These are phyloP conservation scores for Fusarium robinianum DNA, from an alignment of 2,329 filamentous ascomycete genomes.

Conservation along the genomic window DNA sequence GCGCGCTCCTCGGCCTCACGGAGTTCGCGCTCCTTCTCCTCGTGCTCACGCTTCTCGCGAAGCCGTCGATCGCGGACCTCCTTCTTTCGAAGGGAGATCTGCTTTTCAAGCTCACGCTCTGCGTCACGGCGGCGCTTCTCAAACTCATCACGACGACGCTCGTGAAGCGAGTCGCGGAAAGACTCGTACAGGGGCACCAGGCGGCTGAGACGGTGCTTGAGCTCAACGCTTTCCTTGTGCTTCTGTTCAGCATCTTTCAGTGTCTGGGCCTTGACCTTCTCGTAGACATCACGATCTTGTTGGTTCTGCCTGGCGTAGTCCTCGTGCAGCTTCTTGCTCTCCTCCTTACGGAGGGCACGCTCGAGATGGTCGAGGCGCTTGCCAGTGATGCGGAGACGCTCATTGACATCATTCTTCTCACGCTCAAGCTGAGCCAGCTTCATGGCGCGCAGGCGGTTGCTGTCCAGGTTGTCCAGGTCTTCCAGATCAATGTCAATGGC, in stretches of 20 bases:
- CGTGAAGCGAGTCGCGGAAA: constrained; percentile 81
- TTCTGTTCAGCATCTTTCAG: constrained; percentile 81
- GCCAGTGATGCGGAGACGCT: constrained; percentile 86
- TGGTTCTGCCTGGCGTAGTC: constrained; percentile 87
- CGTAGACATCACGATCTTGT: constrained; percentile 77
- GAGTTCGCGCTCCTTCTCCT: constrained; percentile 78
- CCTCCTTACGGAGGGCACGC: constrained; percentile 94
- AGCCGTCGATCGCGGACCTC: constrained; percentile 83
- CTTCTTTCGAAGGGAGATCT: constrained; percentile 85
- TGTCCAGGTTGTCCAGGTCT: constrained; percentile 84
- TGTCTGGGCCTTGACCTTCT: constrained; percentile 76
- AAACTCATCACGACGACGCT: constrained; percentile 91
- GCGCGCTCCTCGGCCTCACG: constrained; percentile 86
- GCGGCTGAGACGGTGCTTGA: constrained; percentile 89
- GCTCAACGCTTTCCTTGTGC: constrained; percentile 87
- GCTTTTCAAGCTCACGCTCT: constrained; percentile 89
- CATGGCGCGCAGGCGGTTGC: constrained; percentile 86
- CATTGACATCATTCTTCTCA: constrained; percentile 95
- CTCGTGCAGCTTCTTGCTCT: constrained; percentile 84
- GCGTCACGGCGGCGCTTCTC: constrained; percentile 91
- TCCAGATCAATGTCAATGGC: constrained; percentile 74
- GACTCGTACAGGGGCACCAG: constrained; percentile 83
- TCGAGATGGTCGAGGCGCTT: constrained; percentile 98
- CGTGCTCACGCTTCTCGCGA: constrained; percentile 80
- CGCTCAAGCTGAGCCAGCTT: constrained; percentile 96